phyloP scores from a whole-genome alignment of 441 rosid genomes.

The Erodium chrysanthum region DNA sequence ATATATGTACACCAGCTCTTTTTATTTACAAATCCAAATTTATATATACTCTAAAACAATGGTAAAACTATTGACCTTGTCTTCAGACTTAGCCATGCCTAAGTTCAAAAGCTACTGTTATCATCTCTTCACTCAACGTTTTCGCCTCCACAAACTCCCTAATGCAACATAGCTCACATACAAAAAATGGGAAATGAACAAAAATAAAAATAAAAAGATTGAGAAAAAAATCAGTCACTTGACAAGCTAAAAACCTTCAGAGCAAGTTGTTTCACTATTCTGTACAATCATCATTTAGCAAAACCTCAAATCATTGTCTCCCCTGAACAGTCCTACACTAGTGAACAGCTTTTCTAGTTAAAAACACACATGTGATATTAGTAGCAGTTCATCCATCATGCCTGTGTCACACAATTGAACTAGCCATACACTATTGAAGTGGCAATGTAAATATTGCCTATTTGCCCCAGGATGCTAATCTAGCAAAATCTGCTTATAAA shows the following conservation, averaged over 20 bases:
- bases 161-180: neutral
- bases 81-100: no score
- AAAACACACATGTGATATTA: neutral
- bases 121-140: no score
- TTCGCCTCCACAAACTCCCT: neutral
- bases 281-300: neutral
- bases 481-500: neutral
- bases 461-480: neutral
- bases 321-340: neutral
- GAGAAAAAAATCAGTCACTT: no score
- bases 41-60: no score
- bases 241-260: neutral
- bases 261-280: neutral
- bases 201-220: no score
- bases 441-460: no score
- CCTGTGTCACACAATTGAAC: neutral
- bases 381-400: neutral
- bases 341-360: conserved; percentile 1
- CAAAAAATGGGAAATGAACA: neutral
- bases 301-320: neutral
- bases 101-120: no score
- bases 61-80: no score
- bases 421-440: no score
- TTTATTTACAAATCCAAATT: no score
- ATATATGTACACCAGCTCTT: no score